These are phyloP conservation scores for Hypoxylon fragiforme DNA, from an alignment of 495 filamentous ascomycete genomes.

Conservation along the genomic window DNA sequence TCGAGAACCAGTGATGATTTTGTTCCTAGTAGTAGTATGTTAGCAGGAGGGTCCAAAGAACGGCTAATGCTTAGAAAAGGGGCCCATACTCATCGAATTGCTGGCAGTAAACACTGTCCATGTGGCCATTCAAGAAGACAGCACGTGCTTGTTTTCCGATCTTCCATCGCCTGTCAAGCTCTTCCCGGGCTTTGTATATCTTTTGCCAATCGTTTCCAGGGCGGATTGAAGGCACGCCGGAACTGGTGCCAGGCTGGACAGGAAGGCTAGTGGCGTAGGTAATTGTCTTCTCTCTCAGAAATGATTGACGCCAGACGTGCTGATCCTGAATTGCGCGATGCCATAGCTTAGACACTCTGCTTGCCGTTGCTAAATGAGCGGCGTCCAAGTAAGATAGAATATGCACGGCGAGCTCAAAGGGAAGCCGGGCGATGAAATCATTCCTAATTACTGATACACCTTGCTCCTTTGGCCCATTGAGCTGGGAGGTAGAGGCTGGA, in stretches of 20 bases:
- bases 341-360: slow-evolving; percentile 69
- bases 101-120: slow-evolving; percentile 93
- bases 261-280: slow-evolving; percentile 55
- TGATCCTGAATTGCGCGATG: slow-evolving; percentile 59
- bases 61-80: background rate
- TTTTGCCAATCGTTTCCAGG: slow-evolving; percentile 76
- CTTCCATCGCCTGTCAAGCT: slow-evolving; percentile 79
- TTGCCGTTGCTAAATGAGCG: slow-evolving; percentile 60
- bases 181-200: slow-evolving; percentile 74
- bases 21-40: slow-evolving; percentile 59
- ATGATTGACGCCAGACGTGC: slow-evolving; percentile 79
- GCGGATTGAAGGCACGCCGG: slow-evolving; percentile 52
- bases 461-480: slow-evolving; percentile 35
- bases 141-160: slow-evolving; percentile 69
- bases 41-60: slow-evolving; percentile 18
- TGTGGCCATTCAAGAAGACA: slow-evolving; percentile 88
- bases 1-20: slow-evolving; percentile 94
- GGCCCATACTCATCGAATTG: slow-evolving; percentile 89
- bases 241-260: slow-evolving; percentile 48
- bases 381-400: slow-evolving; percentile 75
- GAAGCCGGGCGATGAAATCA: slow-evolving; percentile 71
- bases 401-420: slow-evolving; percentile 71
- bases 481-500: slow-evolving; percentile 52
- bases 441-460: slow-evolving; percentile 35
- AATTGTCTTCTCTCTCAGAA: slow-evolving; percentile 64